Evolutionary conservation across 139 green algal species (phyloP).

Genomic region (Chlorella sp.): DNA sequence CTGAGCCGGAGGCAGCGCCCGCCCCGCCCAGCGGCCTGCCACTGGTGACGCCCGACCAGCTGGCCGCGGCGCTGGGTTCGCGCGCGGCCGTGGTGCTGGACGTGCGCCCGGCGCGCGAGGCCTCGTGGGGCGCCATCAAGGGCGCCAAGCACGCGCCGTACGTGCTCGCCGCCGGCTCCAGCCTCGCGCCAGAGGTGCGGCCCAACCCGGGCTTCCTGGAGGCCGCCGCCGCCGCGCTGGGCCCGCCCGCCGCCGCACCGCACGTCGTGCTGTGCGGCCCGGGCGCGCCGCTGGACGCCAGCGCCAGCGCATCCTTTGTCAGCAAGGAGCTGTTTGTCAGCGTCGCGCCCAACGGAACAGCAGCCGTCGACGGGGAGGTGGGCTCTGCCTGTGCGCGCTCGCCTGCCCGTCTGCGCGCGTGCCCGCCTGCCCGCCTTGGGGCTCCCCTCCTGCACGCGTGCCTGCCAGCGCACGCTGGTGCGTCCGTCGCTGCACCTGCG

Average conservation of each 20-base stretch:
- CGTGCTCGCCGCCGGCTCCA: constrained; percentile 8
- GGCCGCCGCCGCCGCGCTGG: neutral
- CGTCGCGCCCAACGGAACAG: constrained; percentile 5
- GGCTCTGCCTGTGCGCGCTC: no score
- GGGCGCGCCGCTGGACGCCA: neutral
- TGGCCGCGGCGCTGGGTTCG: neutral
- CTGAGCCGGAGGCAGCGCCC: neutral
- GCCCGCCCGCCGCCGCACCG: neutral
- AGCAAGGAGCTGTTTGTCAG: constrained; percentile 27
- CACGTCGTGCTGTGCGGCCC: constrained; percentile 9
- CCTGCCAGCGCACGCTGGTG: no score
- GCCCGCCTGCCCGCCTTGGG: no score
- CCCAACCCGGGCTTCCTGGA: constrained; percentile 20
- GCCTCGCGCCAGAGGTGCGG: neutral
- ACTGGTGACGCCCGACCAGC: constrained; percentile 4
- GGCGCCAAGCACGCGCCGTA: neutral
- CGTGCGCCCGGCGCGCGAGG: constrained; percentile 19
- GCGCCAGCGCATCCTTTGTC: neutral
- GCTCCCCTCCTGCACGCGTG: no score
- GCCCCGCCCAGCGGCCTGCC: constrained; percentile 15
- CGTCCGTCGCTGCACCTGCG: neutral
- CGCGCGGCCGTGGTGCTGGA: constrained; percentile 5
- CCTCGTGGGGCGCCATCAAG: constrained; percentile 27
- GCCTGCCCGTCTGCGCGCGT: no score
- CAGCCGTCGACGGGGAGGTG: neutral